phyloP scores from a whole-genome alignment of 805 yeast genomes.

The Metschnikowia anglica region DNA sequence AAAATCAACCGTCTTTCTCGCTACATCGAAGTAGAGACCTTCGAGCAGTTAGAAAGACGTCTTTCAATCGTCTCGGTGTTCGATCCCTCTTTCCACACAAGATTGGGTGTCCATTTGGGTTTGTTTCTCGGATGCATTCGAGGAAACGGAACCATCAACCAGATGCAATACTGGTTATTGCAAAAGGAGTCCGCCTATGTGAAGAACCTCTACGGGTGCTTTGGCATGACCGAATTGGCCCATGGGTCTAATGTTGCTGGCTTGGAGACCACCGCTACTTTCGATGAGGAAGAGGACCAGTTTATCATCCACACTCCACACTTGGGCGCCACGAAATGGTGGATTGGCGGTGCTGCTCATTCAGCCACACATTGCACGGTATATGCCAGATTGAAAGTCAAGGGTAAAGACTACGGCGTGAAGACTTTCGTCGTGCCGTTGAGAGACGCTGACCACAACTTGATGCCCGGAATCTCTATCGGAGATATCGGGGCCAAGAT shows the following conservation, averaged over 20 bases:
- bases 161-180: slow-evolving; percentile 78
- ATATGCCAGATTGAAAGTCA: slow-evolving; percentile 78
- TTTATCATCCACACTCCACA: slow-evolving; percentile 84
- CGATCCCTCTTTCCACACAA: slow-evolving; percentile 79
- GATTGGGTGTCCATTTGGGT: slow-evolving; percentile 87
- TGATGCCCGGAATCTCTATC: slow-evolving; percentile 75
- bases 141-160: slow-evolving; percentile 87
- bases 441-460: slow-evolving; percentile 69
- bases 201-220: slow-evolving; percentile 61
- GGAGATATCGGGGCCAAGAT: slow-evolving; percentile 95
- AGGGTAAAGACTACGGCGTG: slow-evolving; percentile 87
- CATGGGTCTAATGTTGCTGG: slow-evolving; percentile 85
- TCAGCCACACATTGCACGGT: slow-evolving; percentile 86
- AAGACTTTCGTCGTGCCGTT: slow-evolving; percentile 90
- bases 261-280: slow-evolving; percentile 88
- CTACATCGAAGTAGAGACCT: slow-evolving; percentile 54
- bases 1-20: slow-evolving; percentile 61
- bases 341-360: slow-evolving; percentile 98
- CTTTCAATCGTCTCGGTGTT: slow-evolving; percentile 57
- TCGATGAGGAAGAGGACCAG: slow-evolving; percentile 59
- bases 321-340: slow-evolving; percentile 93
- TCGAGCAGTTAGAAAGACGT: slow-evolving; percentile 54
- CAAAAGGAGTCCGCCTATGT: slow-evolving; percentile 61
- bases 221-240: slow-evolving; percentile 65
- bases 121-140: slow-evolving; percentile 76